These are phyloP conservation scores for Ensete ventricosum DNA, from an alignment of 176 grass and related monocot genomes.

Conservation along the genomic window DNA sequence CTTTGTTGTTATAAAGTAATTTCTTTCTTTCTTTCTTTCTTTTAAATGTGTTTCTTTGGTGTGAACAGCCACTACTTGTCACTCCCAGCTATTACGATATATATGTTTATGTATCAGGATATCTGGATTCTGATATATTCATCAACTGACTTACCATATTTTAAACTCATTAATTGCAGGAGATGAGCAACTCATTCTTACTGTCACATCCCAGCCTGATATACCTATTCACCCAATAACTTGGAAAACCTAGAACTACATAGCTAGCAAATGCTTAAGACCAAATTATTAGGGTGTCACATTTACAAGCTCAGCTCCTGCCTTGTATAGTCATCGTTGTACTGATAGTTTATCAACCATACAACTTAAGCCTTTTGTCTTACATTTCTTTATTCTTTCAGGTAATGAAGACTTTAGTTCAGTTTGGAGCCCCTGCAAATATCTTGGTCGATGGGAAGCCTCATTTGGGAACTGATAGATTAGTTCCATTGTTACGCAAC, in stretches of 20 bases:
- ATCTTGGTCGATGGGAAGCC: conserved; percentile 91
- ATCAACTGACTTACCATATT: background rate
- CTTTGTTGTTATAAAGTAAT: background rate
- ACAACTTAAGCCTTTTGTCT: background rate
- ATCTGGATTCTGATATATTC: background rate
- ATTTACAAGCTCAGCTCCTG: background rate
- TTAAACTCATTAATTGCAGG: background rate
- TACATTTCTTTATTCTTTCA: conserved; percentile 31
- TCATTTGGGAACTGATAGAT: conserved; percentile 90
- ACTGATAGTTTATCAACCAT: background rate
- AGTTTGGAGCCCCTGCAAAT: conserved; percentile 78
- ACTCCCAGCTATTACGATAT: background rate
- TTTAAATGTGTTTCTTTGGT: background rate
- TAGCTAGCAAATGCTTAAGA: background rate
- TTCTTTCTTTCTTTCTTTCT: background rate
- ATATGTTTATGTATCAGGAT: background rate
- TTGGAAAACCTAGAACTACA: background rate
- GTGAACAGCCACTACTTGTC: background rate
- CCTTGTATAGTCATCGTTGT: conserved; percentile 2
- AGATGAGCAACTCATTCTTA: background rate
- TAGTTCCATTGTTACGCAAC: conserved; percentile 69
- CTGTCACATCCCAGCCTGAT: background rate
- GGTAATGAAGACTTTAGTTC: conserved; percentile 87
- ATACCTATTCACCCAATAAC: background rate
- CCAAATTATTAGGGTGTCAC: background rate